Base-by-base conservation (phyloP, 441 rosid genomes). In the Syzygium malaccense region DNA sequence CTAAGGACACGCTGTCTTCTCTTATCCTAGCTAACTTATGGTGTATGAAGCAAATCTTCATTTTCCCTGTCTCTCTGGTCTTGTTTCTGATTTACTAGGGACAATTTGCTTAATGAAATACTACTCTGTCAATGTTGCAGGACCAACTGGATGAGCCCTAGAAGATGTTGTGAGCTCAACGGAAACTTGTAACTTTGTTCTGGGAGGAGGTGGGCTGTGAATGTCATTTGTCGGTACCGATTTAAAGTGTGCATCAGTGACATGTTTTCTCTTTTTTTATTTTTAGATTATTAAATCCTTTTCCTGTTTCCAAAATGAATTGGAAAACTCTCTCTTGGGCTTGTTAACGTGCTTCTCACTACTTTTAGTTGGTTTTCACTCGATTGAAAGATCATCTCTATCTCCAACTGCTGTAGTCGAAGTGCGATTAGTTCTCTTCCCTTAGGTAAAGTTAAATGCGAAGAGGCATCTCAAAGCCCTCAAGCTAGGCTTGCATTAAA, bases 141-240 rank as follows among this genome's bases (percentile, higher is more conserved):
- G 97, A 95, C 93, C 98, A 93, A 91, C 88, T 95, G 89, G 98
- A 95, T 89, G 98, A 95, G 94, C 94, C 98, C 57, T 95, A 94
- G 91, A 87, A 88, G 91, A 91, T 54, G 79, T 12, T 56, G 71
- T 62, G 66, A 88, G 54, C 87, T 87, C 41, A 86, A 87, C 55
- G 92, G 88, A 93, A 91, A 89, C 86, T 92, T 89, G 33, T 55
- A 85, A 62, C 30, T 57, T 92, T 92, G 94, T 92, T 88, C 88
- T 87, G 78, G 92, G 90, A 87, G 97, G 95, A 92, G 95, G 95
- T 94, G 95, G 95, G 93, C 95, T 93, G 91, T 93, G 95, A 95
- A 94, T 94, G 95, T 94, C 95, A 94, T 94, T 92, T 89, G 87
- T 87, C 85, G 90, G 60, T 89, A 89, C 37, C 86, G 90, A 83